These are phyloP conservation scores for Dryadomyces quercivorus DNA, from an alignment of 2,329 filamentous ascomycete genomes.

Conservation along the genomic window DNA sequence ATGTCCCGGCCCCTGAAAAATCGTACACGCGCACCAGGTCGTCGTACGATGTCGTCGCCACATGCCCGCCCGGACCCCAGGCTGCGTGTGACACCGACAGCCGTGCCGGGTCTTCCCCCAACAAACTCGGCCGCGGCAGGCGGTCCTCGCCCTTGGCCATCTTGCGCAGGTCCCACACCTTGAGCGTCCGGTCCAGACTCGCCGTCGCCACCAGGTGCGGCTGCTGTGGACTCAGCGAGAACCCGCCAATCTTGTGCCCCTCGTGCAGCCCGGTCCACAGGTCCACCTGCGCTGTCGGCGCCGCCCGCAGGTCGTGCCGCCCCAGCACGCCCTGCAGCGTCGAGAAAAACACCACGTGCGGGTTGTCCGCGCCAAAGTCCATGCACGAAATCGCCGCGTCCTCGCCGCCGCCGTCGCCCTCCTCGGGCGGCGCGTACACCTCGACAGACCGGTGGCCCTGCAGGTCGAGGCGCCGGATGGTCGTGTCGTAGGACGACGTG, in stretches of 20 bases:
- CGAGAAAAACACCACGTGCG: conserved; percentile 72
- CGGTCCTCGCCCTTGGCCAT: conserved; percentile 47
- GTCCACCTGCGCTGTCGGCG: conserved; percentile 38
- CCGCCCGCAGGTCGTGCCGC: conserved; percentile 62
- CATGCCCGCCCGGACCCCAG: conserved; percentile 72
- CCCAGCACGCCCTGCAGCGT: conserved; percentile 74
- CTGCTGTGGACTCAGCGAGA: conserved; percentile 67
- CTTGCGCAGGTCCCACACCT: conserved; percentile 85
- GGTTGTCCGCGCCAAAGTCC: conserved; percentile 60
- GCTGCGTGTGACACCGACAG: conserved; percentile 87
- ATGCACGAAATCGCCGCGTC: conserved; percentile 76
- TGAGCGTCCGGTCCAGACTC: conserved; percentile 77
- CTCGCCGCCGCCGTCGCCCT: conserved; percentile 16
- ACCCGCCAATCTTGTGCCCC: conserved; percentile 84
- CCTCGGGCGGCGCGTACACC: conserved; percentile 70
- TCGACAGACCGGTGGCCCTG: conserved; percentile 68
- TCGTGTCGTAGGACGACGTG: conserved; percentile 85
- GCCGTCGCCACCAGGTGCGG: conserved; percentile 81
- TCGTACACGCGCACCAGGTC: conserved; percentile 91
- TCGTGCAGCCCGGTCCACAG: conserved; percentile 62
- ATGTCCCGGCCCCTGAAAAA: conserved; percentile 48
- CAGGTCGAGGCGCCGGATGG: conserved; percentile 77
- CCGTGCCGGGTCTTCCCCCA: conserved; percentile 72
- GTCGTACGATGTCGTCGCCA: conserved; percentile 90
- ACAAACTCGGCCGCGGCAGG: conserved; percentile 39